Conservation (phyloP, 2,329 filamentous ascomycete genomes). For the Aspergillus hortae region DNA sequence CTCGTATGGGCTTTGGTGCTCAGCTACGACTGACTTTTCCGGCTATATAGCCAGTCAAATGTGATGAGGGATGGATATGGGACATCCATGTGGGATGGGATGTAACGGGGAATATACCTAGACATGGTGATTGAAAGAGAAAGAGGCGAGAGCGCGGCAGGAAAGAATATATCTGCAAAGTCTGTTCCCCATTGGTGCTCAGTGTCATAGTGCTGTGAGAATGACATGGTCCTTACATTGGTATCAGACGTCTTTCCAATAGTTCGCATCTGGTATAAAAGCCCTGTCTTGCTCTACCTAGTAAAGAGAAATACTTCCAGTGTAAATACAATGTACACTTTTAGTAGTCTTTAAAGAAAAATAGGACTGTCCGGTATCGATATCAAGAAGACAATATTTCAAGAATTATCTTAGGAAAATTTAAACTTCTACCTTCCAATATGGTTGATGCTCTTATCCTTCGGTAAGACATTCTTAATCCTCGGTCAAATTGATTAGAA, state of each 20-base stretch:
- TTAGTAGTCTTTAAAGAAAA: no score
- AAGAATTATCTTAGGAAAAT: no score
- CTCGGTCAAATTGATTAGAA: no score
- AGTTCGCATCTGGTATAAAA: background rate
- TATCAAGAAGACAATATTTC: no score
- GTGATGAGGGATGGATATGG: background rate
- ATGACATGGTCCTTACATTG: background rate
- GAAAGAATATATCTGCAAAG: background rate
- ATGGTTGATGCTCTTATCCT: no score
- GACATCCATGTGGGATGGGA: background rate
- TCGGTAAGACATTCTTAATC: no score
- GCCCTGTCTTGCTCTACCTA: background rate
- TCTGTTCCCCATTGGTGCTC: background rate
- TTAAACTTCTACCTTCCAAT: no score
- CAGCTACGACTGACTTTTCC: background rate
- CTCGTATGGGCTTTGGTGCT: background rate
- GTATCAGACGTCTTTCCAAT: background rate
- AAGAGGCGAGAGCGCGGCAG: background rate
- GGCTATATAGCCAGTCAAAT: background rate
- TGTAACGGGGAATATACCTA: background rate
- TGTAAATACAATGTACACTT: no score
- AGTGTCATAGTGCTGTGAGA: conserved; percentile 2
- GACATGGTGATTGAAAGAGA: background rate
- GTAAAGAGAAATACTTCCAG: no score
- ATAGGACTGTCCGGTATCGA: no score